These are phyloP conservation scores for Wickerhamiella pararugosa DNA, from an alignment of 1,139 yeast genomes.

Conservation along the genomic window DNA sequence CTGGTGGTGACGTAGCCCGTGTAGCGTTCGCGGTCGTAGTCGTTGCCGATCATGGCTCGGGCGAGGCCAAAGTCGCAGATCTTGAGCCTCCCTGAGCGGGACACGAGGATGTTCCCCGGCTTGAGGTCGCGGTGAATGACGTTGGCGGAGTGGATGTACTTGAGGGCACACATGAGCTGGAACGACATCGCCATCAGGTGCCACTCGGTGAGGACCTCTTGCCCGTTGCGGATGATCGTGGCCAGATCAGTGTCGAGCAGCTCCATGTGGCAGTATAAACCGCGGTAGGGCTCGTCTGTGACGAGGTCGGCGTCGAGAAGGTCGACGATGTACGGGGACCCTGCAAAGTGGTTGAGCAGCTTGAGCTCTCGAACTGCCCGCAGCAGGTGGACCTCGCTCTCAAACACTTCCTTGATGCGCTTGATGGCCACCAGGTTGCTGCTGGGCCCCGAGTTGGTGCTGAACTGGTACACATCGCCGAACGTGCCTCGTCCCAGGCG, in stretches of 20 bases:
- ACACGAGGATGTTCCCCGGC: constrained; percentile 73
- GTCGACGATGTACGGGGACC: constrained; percentile 58
- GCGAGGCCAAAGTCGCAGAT: constrained; percentile 87
- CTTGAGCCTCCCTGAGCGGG: constrained; percentile 52
- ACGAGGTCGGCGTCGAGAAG: constrained; percentile 63
- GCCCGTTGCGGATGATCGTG: constrained; percentile 51
- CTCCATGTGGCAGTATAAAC: constrained; percentile 75
- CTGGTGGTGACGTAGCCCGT: constrained; percentile 89
- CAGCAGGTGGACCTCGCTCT: constrained; percentile 46
- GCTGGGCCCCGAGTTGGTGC: constrained; percentile 28
- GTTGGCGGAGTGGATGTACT: constrained; percentile 65
- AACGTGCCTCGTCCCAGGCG: constrained; percentile 77
- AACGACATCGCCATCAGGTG: constrained; percentile 65
- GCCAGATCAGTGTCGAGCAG: constrained; percentile 69
- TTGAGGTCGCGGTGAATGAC: constrained; percentile 76
- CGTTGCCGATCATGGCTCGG: constrained; percentile 40
- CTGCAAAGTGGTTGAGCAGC: constrained; percentile 63
- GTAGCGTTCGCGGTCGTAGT: constrained; percentile 34
- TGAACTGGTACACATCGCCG: constrained; percentile 73
- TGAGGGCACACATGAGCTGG: constrained; percentile 66
- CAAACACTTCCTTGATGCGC: constrained; percentile 54
- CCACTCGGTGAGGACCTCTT: constrained; percentile 66
- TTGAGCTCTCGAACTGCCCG: constrained; percentile 69
- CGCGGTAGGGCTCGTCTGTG: constrained; percentile 52
- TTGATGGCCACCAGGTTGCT: constrained; percentile 47